These are phyloP conservation scores for Ulmus americana DNA, from an alignment of 331 rosid genomes.

Conservation along the genomic window DNA sequence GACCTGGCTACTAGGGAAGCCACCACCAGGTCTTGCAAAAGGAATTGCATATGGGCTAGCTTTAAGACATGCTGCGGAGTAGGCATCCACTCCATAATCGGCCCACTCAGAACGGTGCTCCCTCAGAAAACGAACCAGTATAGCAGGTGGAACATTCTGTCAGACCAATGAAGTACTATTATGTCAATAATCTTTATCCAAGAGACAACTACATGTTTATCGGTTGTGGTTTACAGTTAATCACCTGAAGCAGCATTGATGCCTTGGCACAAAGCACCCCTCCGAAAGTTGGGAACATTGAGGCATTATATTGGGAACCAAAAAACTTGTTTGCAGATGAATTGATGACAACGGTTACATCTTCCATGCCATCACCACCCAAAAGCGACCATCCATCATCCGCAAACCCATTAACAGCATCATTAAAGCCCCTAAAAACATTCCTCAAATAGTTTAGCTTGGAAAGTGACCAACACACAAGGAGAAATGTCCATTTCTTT, in stretches of 20 bases:
- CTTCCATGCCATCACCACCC: slow-evolving; percentile 82
- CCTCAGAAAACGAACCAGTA: slow-evolving; percentile 86
- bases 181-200: background rate
- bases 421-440: slow-evolving; percentile 71
- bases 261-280: slow-evolving; percentile 96
- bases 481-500: background rate
- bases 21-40: slow-evolving; percentile 74
- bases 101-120: slow-evolving; percentile 99
- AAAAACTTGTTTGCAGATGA: slow-evolving; percentile 62
- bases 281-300: slow-evolving; percentile 65
- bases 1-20: slow-evolving; percentile 79
- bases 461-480: background rate
- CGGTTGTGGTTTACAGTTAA: background rate
- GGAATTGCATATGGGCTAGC: slow-evolving; percentile 85
- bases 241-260: slow-evolving; percentile 91
- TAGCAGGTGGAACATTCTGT: slow-evolving; percentile 94
- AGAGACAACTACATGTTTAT: background rate
- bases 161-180: background rate
- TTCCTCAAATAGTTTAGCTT: slow-evolving; percentile 6
- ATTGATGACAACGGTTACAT: slow-evolving; percentile 75
- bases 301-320: slow-evolving; percentile 53
- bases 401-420: slow-evolving; percentile 86
- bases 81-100: slow-evolving; percentile 89
- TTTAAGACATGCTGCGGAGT: slow-evolving; percentile 79
- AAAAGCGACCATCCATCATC: slow-evolving; percentile 87